Evolutionary conservation across 2,329 filamentous ascomycete genomes (phyloP).

Genomic region (Penicillium sp.): DNA sequence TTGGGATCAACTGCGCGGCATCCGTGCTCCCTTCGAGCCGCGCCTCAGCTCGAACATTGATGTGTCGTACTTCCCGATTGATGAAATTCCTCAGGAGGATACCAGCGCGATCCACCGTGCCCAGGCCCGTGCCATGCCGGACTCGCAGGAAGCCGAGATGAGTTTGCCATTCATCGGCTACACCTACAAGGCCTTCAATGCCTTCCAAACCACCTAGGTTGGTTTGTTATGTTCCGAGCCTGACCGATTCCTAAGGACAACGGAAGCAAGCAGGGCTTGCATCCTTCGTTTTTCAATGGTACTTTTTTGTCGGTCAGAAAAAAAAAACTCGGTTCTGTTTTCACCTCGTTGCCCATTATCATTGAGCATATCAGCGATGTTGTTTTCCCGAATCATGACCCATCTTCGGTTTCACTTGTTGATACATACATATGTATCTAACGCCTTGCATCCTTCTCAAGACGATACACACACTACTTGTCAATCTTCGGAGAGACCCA

Average conservation of each 20-base stretch:
- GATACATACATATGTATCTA: constrained; percentile 22
- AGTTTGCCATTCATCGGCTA: constrained; percentile 95
- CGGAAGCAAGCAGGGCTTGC: constrained; percentile 38
- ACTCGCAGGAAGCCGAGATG: constrained; percentile 86
- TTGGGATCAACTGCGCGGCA: constrained; percentile 87
- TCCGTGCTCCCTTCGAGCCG: constrained; percentile 94
- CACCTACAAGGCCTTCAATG: constrained; percentile 95
- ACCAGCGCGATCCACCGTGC: constrained; percentile 84
- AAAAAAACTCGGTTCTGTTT: constrained; percentile 24
- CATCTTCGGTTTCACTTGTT: constrained; percentile 27
- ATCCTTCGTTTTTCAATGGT: constrained; percentile 24
- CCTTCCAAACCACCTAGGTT: constrained; percentile 51
- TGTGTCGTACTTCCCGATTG: constrained; percentile 97
- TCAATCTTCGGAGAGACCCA: neutral
- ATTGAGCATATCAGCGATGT: constrained; percentile 38
- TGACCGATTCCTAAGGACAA: constrained; percentile 3
- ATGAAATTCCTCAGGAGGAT: constrained; percentile 96
- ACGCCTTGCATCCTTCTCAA: constrained; percentile 14
- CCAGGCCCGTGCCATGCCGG: constrained; percentile 70
- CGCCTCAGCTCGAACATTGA: constrained; percentile 90
- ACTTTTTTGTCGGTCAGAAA: constrained; percentile 19
- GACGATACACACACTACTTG: constrained; percentile 4
- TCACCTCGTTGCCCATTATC: constrained; percentile 28
- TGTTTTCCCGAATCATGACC: constrained; percentile 27
- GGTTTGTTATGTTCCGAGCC: constrained; percentile 19